These are phyloP conservation scores for Botryotinia convoluta DNA, from an alignment of 2,329 filamentous ascomycete species.

Conservation along the genomic window DNA sequence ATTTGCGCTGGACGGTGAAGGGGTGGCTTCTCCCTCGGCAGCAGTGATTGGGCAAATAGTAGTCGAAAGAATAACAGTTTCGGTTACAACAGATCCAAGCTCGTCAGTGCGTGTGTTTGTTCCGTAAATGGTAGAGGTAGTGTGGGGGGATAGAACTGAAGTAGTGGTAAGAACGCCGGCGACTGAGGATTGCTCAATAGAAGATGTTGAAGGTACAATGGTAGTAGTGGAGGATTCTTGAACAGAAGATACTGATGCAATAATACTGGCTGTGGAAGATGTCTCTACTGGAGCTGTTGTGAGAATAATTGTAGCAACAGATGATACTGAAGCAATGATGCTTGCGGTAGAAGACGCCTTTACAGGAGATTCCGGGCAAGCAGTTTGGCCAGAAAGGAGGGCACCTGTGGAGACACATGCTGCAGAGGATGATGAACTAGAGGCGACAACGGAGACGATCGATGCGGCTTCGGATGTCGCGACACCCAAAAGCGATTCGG, in stretches of 20 bases:
- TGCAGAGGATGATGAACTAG: not conserved
- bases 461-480: not conserved
- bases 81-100: conserved; percentile 14
- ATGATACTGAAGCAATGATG: not conserved
- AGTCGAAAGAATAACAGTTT: conserved; percentile 16
- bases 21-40: not conserved
- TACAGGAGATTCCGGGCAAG: not conserved
- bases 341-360: not conserved
- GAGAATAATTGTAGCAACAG: not conserved
- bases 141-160: not conserved
- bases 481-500: not conserved
- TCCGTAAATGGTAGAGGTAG: conserved; percentile 8
- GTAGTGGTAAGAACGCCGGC: not conserved
- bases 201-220: not conserved
- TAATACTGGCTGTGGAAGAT: not conserved
- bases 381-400: conserved; percentile 6
- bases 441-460: not conserved
- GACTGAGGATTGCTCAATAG: not conserved
- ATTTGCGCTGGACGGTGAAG: not conserved
- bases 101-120: conserved; percentile 13
- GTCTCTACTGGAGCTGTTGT: not conserved
- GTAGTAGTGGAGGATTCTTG: not conserved
- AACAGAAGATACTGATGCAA: not conserved
- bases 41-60: conserved; percentile 13
- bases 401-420: conserved; percentile 2